Conservation (phyloP, 2,329 filamentous ascomycete species). For the Trichoderma sp. region DNA sequence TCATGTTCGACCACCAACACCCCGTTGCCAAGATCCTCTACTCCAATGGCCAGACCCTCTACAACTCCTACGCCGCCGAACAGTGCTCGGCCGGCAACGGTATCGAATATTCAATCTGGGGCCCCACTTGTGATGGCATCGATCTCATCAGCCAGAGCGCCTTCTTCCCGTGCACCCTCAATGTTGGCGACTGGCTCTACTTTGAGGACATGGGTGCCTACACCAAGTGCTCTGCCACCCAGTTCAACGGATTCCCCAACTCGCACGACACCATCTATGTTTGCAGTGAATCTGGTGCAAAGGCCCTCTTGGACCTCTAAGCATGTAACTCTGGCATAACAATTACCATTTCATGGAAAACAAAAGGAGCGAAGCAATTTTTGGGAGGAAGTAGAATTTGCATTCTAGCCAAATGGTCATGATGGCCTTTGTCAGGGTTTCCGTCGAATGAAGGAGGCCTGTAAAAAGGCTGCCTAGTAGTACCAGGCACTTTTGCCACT, state of each 20-base stretch:
- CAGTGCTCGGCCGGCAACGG: slow-evolving; percentile 52
- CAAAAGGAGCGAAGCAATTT: slow-evolving; percentile 4
- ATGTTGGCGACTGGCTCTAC: slow-evolving; percentile 97
- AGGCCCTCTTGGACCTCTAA: slow-evolving; percentile 61
- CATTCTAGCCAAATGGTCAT: slow-evolving; percentile 20
- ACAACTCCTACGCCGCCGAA: slow-evolving; percentile 58
- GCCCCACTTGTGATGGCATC: slow-evolving; percentile 96
- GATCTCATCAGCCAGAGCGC: slow-evolving; percentile 88
- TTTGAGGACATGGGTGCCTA: slow-evolving; percentile 99
- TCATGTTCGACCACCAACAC: slow-evolving; percentile 98
- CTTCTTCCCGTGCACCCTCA: slow-evolving; percentile 73
- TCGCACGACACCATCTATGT: slow-evolving; percentile 92
- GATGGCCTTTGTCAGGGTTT: not conserved
- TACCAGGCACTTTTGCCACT: not conserved
- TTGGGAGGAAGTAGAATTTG: slow-evolving; percentile 13
- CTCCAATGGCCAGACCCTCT: slow-evolving; percentile 60
- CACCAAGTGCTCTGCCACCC: slow-evolving; percentile 95
- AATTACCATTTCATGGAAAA: not conserved
- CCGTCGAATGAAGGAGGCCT: not conserved
- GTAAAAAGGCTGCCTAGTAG: not conserved
- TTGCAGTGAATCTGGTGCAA: slow-evolving; percentile 87
- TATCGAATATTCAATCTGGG: slow-evolving; percentile 94
- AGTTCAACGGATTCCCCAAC: slow-evolving; percentile 97
- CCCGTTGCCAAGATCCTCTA: slow-evolving; percentile 82
- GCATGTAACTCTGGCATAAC: not conserved